Base-by-base conservation (phyloP, 2,329 filamentous ascomycete genomes). In the Sarocladium oryzae region DNA sequence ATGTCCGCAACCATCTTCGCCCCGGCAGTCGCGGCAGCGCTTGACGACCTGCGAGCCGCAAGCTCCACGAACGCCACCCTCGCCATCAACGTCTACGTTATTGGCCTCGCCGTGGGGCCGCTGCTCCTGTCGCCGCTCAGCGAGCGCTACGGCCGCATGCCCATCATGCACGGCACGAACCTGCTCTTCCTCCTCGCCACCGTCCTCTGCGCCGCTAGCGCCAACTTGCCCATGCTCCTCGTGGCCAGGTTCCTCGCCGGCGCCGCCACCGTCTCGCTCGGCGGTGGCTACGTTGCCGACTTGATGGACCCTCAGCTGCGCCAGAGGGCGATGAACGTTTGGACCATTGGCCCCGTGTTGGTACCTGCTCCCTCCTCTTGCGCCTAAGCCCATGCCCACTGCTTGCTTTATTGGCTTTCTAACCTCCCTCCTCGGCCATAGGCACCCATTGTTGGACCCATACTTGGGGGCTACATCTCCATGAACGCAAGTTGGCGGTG, bases 51-150 rank as follows among this genome's bases (percentile, higher is more conserved):
- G 4, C 30, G 15, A 8, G 30, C 30, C 30, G 8, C 30, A 8
- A 32, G 30, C 30, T 32, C 30, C 8, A 69, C 69, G 8, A 63
- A 63, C 5, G 64, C 74, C 4, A 65, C 78, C 9, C 69, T 89
- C 41, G 79, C 88, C 50, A 81, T 89, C 9, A 86, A 83, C 1
- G 80, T 88, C 53, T 85, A 84, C 73, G 78, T 89, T 53, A 74
- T 88, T 0, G 84, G 85, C 54, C 80, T 84, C 56, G 78, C 78
- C 2, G 75, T 79, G 7, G 82, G 81, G 0, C 81, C 81, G 1
- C 63, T 77, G 1, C 64, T 84, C 24, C 78, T 82, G 58, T 82
- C 81, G 10, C 83, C 84, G 0, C 62, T 85, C 4, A 82, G 76
- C 7, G 84, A 87, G 63, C 66, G 80, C 11, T 75, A 75, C 56